A percentile compares a stretch with the other conserved stretches of the same genome.
Evolutionary conservation across 2,329 filamentous ascomycete genomes (phyloP).

Genomic region (Aspergillus calidoustus): DNA sequence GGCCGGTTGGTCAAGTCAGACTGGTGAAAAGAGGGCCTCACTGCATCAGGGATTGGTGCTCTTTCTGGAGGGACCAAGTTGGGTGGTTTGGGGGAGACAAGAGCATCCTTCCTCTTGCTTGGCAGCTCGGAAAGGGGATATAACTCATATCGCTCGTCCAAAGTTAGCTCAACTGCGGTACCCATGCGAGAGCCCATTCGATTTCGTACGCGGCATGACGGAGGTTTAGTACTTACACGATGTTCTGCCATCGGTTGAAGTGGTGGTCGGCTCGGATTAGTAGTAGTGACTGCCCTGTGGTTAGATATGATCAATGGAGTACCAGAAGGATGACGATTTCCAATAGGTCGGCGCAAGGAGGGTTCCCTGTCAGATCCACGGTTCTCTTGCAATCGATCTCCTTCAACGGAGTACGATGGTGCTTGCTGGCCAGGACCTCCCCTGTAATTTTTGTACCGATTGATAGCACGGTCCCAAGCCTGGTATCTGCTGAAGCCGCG

Average conservation of each 20-base stretch:
- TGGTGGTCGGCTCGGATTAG: slow-evolving; percentile 17
- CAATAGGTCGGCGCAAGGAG: slow-evolving; percentile 17
- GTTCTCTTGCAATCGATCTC: slow-evolving; percentile 26
- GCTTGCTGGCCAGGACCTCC: slow-evolving; percentile 23
- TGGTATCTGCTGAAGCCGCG: slow-evolving; percentile 53
- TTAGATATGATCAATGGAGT: slow-evolving; percentile 23
- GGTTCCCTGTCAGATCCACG: slow-evolving; percentile 18
- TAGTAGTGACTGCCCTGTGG: slow-evolving; percentile 22
- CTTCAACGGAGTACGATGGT: slow-evolving; percentile 23
- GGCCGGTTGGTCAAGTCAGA: slow-evolving; percentile 30
- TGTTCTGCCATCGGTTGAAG: slow-evolving; percentile 17
- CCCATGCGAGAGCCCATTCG: neutral
- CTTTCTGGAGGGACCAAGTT: slow-evolving; percentile 29
- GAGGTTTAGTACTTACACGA: slow-evolving; percentile 26
- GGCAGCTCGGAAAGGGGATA: slow-evolving; percentile 25
- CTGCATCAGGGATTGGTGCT: slow-evolving; percentile 23
- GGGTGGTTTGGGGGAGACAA: slow-evolving; percentile 29
- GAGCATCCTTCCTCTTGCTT: slow-evolving; percentile 25
- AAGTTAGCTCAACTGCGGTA: slow-evolving; percentile 29
- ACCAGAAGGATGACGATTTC: slow-evolving; percentile 19
- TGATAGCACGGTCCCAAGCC: slow-evolving; percentile 52
- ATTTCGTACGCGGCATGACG: neutral
- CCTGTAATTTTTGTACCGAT: slow-evolving; percentile 42
- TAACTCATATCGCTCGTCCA: slow-evolving; percentile 29
- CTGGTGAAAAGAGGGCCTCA: slow-evolving; percentile 25